Percentiles rank a stretch among this genome's conserved stretches.
These are phyloP conservation scores for Raphanus raphanistrum DNA, from an alignment of 345 rosid genomes.

Conservation along the genomic window DNA sequence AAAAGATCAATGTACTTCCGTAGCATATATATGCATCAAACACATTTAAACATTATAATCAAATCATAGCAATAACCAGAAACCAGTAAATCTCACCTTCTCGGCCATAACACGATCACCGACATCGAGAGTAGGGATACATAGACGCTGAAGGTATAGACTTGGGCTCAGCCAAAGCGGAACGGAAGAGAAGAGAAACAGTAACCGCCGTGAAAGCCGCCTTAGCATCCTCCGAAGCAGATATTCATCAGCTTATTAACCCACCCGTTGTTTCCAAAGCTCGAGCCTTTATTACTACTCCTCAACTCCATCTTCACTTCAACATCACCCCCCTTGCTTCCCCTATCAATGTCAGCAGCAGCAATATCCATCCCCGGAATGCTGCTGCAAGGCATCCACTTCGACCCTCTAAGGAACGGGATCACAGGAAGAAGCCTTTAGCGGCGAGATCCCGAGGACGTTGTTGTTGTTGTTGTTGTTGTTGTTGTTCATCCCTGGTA, in stretches of 20 bases:
- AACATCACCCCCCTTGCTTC: slow-evolving; percentile 34
- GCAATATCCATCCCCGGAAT: slow-evolving; percentile 46
- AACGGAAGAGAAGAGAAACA: slow-evolving; percentile 71
- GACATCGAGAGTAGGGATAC: slow-evolving; percentile 81
- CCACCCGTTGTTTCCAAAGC: slow-evolving; percentile 52
- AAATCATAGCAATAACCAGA: no score
- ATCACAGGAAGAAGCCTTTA: slow-evolving; percentile 65
- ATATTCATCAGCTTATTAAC: slow-evolving; percentile 51
- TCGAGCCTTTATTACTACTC: slow-evolving; percentile 27
- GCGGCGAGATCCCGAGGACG: slow-evolving; percentile 53
- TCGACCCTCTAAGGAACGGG: slow-evolving; percentile 66
- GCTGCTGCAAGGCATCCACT: slow-evolving; percentile 73
- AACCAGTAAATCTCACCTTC: slow-evolving; percentile 60
- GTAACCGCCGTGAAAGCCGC: slow-evolving; percentile 81
- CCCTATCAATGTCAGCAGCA: slow-evolving; percentile 51
- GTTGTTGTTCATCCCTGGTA: slow-evolving; percentile 28
- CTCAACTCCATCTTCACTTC: slow-evolving; percentile 42
- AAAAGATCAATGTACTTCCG: neutral
- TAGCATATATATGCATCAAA: neutral
- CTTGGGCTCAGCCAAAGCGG: slow-evolving; percentile 79
- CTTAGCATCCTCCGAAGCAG: slow-evolving; percentile 83
- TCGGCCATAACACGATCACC: slow-evolving; percentile 90
- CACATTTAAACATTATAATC: neutral
- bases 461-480: slow-evolving; percentile 29
- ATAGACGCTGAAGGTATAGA: slow-evolving; percentile 82